These are phyloP conservation scores for Kodamaea lidongshanica DNA, from an alignment of 805 yeast species.

Conservation along the genomic window DNA sequence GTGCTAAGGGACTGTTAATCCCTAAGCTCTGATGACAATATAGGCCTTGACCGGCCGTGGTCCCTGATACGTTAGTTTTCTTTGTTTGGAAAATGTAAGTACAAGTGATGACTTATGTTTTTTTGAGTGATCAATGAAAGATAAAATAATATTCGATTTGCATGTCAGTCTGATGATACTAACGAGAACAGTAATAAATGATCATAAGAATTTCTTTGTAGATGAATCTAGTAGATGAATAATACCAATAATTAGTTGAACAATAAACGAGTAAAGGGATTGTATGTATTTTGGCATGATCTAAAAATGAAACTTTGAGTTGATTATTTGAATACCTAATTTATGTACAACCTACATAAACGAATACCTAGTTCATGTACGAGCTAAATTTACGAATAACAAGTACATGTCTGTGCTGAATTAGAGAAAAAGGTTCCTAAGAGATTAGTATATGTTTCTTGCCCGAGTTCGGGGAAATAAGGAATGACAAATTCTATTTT, in stretches of 20 bases:
- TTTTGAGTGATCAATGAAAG: conserved; percentile 17
- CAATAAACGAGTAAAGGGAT: background rate
- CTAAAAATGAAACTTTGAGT: background rate
- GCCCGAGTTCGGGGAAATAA: no score
- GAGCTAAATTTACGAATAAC: no score
- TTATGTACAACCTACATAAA: no score
- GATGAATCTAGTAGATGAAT: no score
- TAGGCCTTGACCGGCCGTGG: conserved; percentile 52
- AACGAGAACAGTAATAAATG: background rate
- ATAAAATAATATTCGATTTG: conserved; percentile 30
- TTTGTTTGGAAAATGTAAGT: conserved; percentile 2
- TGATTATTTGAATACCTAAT: background rate
- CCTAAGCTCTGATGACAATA: conserved; percentile 38
- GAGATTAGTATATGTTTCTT: no score
- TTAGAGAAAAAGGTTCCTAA: no score
- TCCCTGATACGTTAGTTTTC: conserved; percentile 25
- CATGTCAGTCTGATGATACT: conserved; percentile 36
- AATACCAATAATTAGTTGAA: background rate
- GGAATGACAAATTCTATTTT: no score
- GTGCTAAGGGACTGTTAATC: conserved; percentile 41
- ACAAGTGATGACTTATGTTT: conserved; percentile 14
- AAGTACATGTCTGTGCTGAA: no score
- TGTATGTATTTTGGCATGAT: background rate
- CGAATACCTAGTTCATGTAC: no score
- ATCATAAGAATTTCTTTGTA: no score